Percentiles rank a stretch among this genome's conserved stretches.
phyloP scores from a whole-genome alignment of 306 rosid species.

The Mimosa bimucronata region DNA sequence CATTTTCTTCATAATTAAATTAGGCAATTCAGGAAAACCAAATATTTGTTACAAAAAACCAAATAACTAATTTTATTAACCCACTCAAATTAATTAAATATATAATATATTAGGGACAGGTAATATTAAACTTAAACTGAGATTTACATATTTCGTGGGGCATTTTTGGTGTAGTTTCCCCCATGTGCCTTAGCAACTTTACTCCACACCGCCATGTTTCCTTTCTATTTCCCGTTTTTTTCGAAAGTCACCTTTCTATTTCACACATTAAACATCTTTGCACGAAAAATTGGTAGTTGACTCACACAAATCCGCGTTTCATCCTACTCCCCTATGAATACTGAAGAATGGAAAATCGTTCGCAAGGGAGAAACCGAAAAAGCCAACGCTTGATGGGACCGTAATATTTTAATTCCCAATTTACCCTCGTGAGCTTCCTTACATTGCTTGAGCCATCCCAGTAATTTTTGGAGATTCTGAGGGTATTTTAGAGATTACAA shows the following conservation, averaged over 20 bases:
- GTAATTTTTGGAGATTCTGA: not conserved
- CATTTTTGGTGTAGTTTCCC: not conserved
- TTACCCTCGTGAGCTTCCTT: not conserved
- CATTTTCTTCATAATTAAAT: no score
- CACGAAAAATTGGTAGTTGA: not conserved
- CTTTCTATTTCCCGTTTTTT: not conserved
- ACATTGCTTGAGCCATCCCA: no score
- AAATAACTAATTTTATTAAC: no score
- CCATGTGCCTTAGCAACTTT: not conserved
- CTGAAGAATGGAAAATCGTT: not conserved
- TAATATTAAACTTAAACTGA: no score
- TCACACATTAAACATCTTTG: not conserved
- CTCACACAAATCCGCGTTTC: not conserved
- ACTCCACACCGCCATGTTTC: not conserved
- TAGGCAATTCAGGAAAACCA: no score
- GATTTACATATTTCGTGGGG: no score
- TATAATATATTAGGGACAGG: no score
- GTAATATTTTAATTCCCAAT: not conserved
- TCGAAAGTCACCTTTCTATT: no score
- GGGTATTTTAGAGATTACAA: constrained; percentile 13
- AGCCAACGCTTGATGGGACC: not conserved
- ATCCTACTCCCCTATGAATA: not conserved
- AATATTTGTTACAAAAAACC: no score
- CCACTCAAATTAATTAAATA: no score
- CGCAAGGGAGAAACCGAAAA: not conserved